These are phyloP conservation scores for Gossypium arboreum DNA, from an alignment of 345 rosid species.

Conservation along the genomic window DNA sequence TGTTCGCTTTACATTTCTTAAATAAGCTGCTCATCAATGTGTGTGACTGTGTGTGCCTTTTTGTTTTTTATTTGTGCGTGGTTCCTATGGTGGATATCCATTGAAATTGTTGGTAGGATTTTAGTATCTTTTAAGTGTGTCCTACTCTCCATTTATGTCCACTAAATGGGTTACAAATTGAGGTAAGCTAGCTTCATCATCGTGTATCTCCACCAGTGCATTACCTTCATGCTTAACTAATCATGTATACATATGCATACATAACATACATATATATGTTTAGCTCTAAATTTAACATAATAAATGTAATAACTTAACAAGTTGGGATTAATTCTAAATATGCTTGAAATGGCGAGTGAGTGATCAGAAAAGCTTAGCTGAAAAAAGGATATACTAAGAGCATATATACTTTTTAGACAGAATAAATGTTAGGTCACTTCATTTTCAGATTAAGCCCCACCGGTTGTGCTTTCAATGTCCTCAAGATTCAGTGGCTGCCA, in stretches of 20 bases:
- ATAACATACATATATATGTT: too few relatives aligned
- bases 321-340: too few relatives aligned
- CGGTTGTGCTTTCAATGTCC: slow-evolving; percentile 4
- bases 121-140: not conserved
- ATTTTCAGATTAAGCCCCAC: slow-evolving; percentile 10
- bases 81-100: not conserved
- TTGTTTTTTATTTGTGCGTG: too few relatives aligned
- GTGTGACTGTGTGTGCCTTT: too few relatives aligned
- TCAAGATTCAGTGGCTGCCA: slow-evolving; percentile 15
- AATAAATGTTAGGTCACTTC: not conserved
- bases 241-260: not conserved
- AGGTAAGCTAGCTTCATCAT: not conserved
- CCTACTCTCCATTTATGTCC: not conserved
- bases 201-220: not conserved
- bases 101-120: not conserved
- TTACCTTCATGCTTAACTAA: not conserved
- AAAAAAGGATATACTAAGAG: not conserved
- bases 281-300: too few relatives aligned
- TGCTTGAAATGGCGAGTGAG: not conserved
- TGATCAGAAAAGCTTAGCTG: not conserved
- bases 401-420: not conserved
- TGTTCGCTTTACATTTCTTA: too few relatives aligned
- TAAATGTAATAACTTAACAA: too few relatives aligned
- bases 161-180: not conserved
- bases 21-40: too few relatives aligned